Evolutionary conservation across 2,329 filamentous ascomycete species (phyloP), one percentile per base, ranked within the genome.

Genomic region (Claviceps sp.): DNA sequence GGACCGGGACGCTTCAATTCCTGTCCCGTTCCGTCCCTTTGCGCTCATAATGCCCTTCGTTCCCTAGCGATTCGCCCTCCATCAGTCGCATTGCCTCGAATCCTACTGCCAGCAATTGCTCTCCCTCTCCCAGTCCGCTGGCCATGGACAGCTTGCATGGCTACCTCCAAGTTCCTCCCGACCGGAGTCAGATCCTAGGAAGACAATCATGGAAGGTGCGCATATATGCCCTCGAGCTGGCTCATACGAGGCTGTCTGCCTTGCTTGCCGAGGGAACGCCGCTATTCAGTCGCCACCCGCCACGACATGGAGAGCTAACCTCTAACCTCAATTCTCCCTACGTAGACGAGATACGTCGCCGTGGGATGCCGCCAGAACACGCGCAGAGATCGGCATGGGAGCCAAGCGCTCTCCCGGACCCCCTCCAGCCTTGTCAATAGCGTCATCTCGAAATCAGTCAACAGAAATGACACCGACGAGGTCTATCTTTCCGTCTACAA

Each of bases 321-420:
- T 52, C 54, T 60, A 44, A 60, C 40, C 20, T 52, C 54, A 20
- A 9, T 26, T 45, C 34, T 42, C 9, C 14, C 14, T 14, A 22
- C 34, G 39, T 61, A 83, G 79, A 59, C 74, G 61, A 79, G 80
- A 64, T 82, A 79, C 63, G 73, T 83, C 47, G 70, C 80, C 52
- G 68, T 82, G 52, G 78, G 78, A 51, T 61, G 62, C 51, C 64
- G 64, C 50, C 58, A 54, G 52, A 56, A 65, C 34, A 54, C 49
- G 49, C 44, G 52, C 45, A 66, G 68, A 58, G 68, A 71, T 42
- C 59, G 63, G 29, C 65, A 66, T 50, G 55, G 63, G 34, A 69
- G 64, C 55, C 61, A 64, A 37, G 64, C 63, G 50, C 64, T 69
- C 46, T 65, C 71, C n/a, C 71, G 71, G 50, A 64, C 64, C 47